Conservation (phyloP, 2,329 filamentous ascomycete species). For the Podosphaera fusca region DNA sequence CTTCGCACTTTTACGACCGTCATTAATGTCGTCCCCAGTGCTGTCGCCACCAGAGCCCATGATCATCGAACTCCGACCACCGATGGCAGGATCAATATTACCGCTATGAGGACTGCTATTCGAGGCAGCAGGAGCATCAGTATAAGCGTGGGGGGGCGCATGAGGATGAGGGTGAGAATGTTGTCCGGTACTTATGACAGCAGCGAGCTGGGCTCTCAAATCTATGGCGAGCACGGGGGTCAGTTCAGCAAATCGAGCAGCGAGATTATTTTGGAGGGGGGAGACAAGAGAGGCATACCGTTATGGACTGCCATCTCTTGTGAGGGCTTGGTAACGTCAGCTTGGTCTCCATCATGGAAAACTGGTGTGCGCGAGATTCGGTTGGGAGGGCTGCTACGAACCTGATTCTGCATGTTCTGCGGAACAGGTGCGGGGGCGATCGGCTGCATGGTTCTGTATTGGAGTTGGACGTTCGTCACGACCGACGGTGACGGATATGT, state of each 20-base stretch:
- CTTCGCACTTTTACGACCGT: constrained; percentile 54
- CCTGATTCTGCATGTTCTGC: constrained; percentile 12
- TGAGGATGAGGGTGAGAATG: constrained; percentile 7
- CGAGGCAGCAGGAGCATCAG: constrained; percentile 12
- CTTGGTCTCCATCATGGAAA: constrained; percentile 1
- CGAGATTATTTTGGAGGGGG: constrained; percentile 5
- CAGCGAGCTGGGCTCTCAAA: constrained; percentile 17
- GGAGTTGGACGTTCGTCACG: background rate
- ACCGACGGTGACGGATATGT: background rate
- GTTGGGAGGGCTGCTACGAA: constrained; percentile 6
- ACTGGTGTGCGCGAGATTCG: background rate
- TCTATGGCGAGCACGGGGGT: constrained; percentile 9
- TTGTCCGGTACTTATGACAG: constrained; percentile 11
- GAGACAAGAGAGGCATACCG: constrained; percentile 8
- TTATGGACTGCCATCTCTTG: constrained; percentile 12
- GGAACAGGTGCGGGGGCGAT: constrained; percentile 14
- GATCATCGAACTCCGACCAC: constrained; percentile 14
- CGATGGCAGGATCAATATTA: constrained; percentile 17
- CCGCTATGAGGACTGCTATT: constrained; percentile 15
- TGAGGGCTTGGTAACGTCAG: constrained; percentile 13
- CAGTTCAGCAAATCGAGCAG: constrained; percentile 3
- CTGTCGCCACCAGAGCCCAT: constrained; percentile 14
- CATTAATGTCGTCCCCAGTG: constrained; percentile 14
- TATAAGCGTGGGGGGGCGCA: constrained; percentile 14
- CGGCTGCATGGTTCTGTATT: constrained; percentile 11